Evolutionary conservation across 768 basidiomycete genomes (phyloP).

Genomic region (Tricholomella constricta): DNA sequence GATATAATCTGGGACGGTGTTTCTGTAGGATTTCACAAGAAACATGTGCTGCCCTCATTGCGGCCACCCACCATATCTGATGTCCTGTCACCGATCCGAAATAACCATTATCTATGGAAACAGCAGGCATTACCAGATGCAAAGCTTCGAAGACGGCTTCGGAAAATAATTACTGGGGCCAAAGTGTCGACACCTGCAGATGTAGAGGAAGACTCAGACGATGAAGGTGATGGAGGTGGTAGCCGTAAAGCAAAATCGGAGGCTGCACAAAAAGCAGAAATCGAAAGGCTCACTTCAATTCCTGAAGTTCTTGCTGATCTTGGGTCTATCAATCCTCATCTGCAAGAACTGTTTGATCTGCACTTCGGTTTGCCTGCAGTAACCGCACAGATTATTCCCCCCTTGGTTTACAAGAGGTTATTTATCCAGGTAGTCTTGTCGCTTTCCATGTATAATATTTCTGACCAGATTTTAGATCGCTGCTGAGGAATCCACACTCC

Average conservation of each 20-base stretch:
- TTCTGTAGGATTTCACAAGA: conserved; percentile 16
- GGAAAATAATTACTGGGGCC: not conserved
- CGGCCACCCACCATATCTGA: not conserved
- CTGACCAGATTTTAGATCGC: no score
- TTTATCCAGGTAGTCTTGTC: no score
- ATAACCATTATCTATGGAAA: not conserved
- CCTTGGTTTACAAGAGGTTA: no score
- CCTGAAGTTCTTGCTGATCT: not conserved
- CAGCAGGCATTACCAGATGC: not conserved
- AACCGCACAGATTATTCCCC: not conserved
- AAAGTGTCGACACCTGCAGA: no score
- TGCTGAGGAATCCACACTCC: not conserved
- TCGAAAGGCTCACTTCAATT: not conserved
- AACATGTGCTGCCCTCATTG: conserved; percentile 14
- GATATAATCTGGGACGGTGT: conserved; percentile 22
- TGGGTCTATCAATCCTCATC: not conserved
- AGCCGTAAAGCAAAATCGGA: not conserved
- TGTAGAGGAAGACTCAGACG: not conserved
- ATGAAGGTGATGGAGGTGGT: no score
- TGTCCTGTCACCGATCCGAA: not conserved
- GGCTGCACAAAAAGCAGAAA: not conserved
- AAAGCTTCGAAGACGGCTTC: not conserved
- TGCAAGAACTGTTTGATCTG: not conserved
- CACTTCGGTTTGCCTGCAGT: not conserved
- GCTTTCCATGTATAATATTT: no score